These are phyloP conservation scores for Auricularia sp. DNA, from an alignment of 768 basidiomycete genomes.

Conservation along the genomic window DNA sequence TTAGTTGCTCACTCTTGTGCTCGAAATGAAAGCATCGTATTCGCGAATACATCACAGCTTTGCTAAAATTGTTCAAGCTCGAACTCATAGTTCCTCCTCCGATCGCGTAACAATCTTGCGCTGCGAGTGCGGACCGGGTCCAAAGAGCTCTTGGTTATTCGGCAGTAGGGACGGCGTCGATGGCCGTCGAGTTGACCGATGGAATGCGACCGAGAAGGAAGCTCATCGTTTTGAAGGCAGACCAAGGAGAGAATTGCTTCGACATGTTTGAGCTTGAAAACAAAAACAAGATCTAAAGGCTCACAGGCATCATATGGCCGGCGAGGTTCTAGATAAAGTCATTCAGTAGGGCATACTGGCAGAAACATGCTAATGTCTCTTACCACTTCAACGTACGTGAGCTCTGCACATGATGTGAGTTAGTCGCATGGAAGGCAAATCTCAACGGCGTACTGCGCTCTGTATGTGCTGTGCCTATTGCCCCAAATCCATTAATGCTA, in stretches of 20 bases:
- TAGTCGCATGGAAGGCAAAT: neutral
- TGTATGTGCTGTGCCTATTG: slow-evolving; percentile 51
- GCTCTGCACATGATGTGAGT: slow-evolving; percentile 1
- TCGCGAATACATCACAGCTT: too few relatives aligned
- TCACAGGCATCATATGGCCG: neutral
- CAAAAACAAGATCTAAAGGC: neutral
- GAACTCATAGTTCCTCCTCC: neutral
- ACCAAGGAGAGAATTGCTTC: neutral
- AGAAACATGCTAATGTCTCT: neutral
- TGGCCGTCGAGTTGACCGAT: neutral
- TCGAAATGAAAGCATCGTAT: too few relatives aligned
- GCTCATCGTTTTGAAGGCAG: neutral
- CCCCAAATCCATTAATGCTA: slow-evolving; percentile 59
- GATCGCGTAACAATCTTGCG: neutral
- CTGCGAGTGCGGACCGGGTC: neutral
- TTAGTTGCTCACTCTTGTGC: too few relatives aligned
- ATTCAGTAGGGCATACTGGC: too few relatives aligned
- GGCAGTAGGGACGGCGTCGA: neutral
- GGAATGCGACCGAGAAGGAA: neutral
- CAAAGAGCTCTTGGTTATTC: neutral
- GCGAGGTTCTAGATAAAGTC: neutral
- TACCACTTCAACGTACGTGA: slow-evolving; percentile 55
- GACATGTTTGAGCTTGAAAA: neutral
- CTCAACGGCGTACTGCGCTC: slow-evolving; percentile 38
- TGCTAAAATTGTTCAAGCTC: neutral